Evolutionary conservation across 345 rosid genomes (phyloP).

Genomic region (Populus alba): DNA sequence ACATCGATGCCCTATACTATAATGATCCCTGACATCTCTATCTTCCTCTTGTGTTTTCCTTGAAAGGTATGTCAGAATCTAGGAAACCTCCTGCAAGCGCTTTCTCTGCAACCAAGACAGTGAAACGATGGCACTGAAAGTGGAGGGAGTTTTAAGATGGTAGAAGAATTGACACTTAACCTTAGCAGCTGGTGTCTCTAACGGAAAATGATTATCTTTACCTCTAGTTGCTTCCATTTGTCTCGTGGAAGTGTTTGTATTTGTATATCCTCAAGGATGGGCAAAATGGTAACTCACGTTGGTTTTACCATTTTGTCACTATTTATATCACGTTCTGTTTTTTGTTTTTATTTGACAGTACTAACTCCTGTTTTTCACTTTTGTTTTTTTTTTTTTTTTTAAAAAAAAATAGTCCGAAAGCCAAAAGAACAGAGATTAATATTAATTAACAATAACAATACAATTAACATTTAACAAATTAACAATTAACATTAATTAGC

Average conservation of each 20-base stretch:
- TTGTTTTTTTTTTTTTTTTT: too few species aligned
- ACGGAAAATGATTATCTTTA: neutral
- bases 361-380: neutral
- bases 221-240: slow-evolving; percentile 13
- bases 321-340: neutral
- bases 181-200: slow-evolving; percentile 15
- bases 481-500: too few species aligned
- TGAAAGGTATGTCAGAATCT: slow-evolving; percentile 29
- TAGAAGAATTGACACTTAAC: slow-evolving; percentile 1
- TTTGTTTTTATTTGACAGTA: neutral
- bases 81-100: slow-evolving; percentile 26
- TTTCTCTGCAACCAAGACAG: slow-evolving; percentile 34
- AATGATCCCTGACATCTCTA: neutral
- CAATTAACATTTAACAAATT: too few species aligned
- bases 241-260: slow-evolving; percentile 4
- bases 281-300: neutral
- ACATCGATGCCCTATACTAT: neutral
- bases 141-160: neutral
- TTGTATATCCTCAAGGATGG: neutral
- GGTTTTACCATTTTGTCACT: neutral
- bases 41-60: neutral
- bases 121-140: slow-evolving; percentile 32
- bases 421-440: too few species aligned
- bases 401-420: too few species aligned
- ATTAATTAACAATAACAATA: too few species aligned